phyloP scores from a whole-genome alignment of 805 yeast species.

The Cephaloascus fragrans region DNA sequence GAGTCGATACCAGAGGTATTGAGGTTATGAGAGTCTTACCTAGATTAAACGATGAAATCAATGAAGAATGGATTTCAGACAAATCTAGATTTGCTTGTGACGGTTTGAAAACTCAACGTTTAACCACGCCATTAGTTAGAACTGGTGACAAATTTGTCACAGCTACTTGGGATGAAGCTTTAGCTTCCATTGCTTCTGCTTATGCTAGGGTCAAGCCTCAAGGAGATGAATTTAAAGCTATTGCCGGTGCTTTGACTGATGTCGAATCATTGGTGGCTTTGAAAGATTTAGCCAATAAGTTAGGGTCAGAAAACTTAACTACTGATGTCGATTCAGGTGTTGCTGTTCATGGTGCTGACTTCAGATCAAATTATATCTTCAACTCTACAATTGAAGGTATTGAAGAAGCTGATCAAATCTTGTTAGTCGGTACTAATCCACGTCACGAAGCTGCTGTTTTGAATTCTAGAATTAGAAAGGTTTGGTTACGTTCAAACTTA shows the following conservation, averaged over 20 bases:
- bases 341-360: slow-evolving; percentile 55
- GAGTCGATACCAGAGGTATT: slow-evolving; percentile 81
- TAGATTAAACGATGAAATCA: slow-evolving; percentile 74
- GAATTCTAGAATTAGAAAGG: slow-evolving; percentile 74
- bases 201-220: slow-evolving; percentile 43
- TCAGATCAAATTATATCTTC: slow-evolving; percentile 72
- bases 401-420: slow-evolving; percentile 74
- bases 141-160: slow-evolving; percentile 59
- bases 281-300: slow-evolving; percentile 66
- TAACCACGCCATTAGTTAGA: slow-evolving; percentile 71
- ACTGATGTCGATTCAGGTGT: slow-evolving; percentile 56
- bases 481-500: slow-evolving; percentile 61
- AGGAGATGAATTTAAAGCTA: slow-evolving; percentile 68
- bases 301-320: slow-evolving; percentile 75
- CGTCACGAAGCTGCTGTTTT: slow-evolving; percentile 86
- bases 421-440: slow-evolving; percentile 80
- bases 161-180: slow-evolving; percentile 84
- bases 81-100: slow-evolving; percentile 80
- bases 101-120: slow-evolving; percentile 78
- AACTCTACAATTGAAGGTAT: slow-evolving; percentile 72
- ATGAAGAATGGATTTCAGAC: slow-evolving; percentile 89
- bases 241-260: slow-evolving; percentile 75
- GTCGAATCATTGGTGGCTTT: slow-evolving; percentile 76
- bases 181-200: slow-evolving; percentile 58
- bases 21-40: slow-evolving; percentile 85